A percentile compares a stretch with the other conserved stretches of the same genome.
Evolutionary conservation across 495 filamentous ascomycete genomes (phyloP).

Genomic region (Neurospora sp.): DNA sequence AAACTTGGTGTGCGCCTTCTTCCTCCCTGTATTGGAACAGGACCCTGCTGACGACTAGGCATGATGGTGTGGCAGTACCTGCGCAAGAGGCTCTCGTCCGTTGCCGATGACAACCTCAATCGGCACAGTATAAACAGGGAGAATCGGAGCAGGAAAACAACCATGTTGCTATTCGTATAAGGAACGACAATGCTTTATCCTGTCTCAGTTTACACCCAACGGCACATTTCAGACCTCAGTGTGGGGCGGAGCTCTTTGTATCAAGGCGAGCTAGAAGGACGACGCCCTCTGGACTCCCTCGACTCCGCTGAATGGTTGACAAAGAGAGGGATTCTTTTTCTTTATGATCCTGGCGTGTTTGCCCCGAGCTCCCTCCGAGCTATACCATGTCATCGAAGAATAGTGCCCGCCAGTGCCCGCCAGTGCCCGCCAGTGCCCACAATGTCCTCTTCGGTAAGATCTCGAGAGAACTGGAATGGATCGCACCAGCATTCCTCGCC

Average conservation of each 20-base stretch:
- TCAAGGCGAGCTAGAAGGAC: background rate
- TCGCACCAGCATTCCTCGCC: background rate
- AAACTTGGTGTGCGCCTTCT: background rate
- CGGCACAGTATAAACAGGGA: background rate
- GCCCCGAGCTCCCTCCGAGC: background rate
- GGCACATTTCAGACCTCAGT: background rate
- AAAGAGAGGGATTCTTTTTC: background rate
- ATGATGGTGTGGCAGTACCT: background rate
- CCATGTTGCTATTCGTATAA: background rate
- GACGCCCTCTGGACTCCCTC: background rate
- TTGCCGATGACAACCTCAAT: background rate
- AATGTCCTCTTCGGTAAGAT: background rate
- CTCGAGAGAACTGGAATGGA: background rate
- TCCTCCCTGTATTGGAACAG: background rate
- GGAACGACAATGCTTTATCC: background rate
- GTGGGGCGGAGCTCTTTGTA: background rate
- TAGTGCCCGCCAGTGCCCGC: background rate
- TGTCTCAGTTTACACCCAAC: background rate
- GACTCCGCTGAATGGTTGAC: background rate
- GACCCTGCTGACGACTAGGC: background rate
- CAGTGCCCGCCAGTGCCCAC: background rate
- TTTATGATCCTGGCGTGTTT: background rate
- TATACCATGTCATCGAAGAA: background rate
- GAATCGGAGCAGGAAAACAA: background rate
- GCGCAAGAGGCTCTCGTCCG: background rate